Base-by-base conservation (phyloP, 305 asterid genomes). In the Petunia hybrid region DNA sequence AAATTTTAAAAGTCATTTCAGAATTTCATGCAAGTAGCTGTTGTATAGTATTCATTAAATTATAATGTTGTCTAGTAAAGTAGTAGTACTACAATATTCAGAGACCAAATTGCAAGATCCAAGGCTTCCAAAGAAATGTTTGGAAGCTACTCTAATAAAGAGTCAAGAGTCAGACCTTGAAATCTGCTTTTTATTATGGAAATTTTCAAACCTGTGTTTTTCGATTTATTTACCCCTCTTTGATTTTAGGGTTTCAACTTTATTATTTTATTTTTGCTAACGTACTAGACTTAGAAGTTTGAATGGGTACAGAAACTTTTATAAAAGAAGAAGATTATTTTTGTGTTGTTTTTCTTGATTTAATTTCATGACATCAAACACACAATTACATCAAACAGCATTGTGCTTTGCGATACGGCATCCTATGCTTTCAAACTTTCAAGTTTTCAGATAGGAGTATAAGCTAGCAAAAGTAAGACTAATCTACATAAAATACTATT, bases 131-230 rank as follows among this genome's bases (percentile, higher is more conserved):
- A 75, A 67, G 68, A 86, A 80, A 83, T 87, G 91, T 87, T 84
- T 51, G 69, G 12, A 41, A 42, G 16, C 48, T 1, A 40, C n/a
- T 22, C 31, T 36, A 38, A 38, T 14, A 67, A 38, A 12, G 59
- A 79, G 80, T 86, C 87, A 87, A 87, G 53, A 82, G 90, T 88
- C 93, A 91, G 83, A 87, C 94, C 93, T 86, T 80, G 84, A 85
- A 82, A 82, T 79, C 79, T 71, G 85, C 85, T 82, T 65, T 16
- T 78, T 73, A 81, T 84, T 78, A 63, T 81, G 81, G 83, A 81
- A 81, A 65, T 63, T 45, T 73, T 62, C 81, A 36, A 71, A 70
- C 51, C 60, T 53, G 53, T 40, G 43, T 8, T 39, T 39, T 46
- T 14, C 39, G 42, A 22, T 42, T 42, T 68, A 1, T 22, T 22